Conservation (phyloP, 2,329 filamentous ascomycete genomes). For the Ceratocystis albifundus region DNA sequence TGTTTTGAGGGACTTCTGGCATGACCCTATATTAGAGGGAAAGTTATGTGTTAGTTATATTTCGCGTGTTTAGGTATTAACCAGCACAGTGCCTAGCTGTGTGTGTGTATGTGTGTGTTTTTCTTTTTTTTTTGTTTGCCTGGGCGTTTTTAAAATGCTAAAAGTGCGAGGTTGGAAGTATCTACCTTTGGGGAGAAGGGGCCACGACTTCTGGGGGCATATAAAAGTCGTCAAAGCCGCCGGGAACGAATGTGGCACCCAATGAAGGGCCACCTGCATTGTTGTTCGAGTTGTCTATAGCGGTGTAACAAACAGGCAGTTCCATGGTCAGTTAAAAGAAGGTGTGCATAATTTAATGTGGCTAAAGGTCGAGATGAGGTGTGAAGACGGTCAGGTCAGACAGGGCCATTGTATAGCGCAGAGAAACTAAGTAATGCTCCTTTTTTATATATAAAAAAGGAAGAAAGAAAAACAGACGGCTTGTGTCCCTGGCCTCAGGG, state of each 20-base stretch:
- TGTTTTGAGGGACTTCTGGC: constrained; percentile 91
- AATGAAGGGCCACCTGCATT: constrained; percentile 27
- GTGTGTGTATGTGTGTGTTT: too few species aligned
- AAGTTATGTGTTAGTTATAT: constrained; percentile 18
- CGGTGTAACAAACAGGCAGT: constrained; percentile 3
- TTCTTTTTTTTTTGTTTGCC: not conserved
- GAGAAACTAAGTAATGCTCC: not conserved
- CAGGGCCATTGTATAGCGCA: not conserved
- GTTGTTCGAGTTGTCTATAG: constrained; percentile 15
- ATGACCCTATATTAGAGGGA: constrained; percentile 53
- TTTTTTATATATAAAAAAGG: too few species aligned
- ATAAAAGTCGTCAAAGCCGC: constrained; percentile 48
- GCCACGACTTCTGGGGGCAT: constrained; percentile 47
- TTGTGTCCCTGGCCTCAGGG: constrained; percentile 14
- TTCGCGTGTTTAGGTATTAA: not conserved
- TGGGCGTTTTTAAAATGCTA: not conserved
- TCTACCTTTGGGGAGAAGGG: constrained; percentile 47
- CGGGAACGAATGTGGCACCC: constrained; percentile 48
- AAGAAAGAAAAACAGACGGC: too few species aligned
- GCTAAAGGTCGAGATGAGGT: too few species aligned
- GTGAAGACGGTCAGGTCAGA: too few species aligned
- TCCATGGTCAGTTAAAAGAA: constrained; percentile 15
- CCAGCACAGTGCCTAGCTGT: not conserved
- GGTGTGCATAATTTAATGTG: too few species aligned
- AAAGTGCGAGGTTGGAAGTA: constrained; percentile 22